phyloP scores from a whole-genome alignment of 371 early-diverging fungal species.

The Saksenaea oblongispora region DNA sequence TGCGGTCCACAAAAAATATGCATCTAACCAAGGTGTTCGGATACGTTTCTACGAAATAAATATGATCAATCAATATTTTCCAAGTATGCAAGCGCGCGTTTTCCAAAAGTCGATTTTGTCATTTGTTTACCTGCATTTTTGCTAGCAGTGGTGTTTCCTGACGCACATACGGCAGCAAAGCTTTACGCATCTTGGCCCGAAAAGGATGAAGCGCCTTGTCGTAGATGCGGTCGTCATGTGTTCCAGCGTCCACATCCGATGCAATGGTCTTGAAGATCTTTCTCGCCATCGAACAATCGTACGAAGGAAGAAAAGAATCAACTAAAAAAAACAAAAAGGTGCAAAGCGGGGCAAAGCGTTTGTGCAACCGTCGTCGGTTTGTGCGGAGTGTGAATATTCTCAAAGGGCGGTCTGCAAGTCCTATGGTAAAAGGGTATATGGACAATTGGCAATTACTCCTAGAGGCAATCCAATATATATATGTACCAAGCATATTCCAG shows the following conservation, averaged over 20 bases:
- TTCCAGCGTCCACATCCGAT: slow-evolving; percentile 48
- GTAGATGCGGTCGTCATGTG: slow-evolving; percentile 48
- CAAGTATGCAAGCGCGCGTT: not conserved
- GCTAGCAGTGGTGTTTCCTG: slow-evolving; percentile 58
- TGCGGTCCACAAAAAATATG: slow-evolving; percentile 63
- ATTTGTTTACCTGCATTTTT: slow-evolving; percentile 53
- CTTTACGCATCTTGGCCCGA: slow-evolving; percentile 53
- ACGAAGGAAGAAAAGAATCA: slow-evolving; percentile 2
- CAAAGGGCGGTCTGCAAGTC: slow-evolving; percentile 3
- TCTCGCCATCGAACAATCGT: slow-evolving; percentile 23
- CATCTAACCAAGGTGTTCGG: slow-evolving; percentile 54
- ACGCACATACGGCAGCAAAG: slow-evolving; percentile 53
- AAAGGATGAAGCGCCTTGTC: slow-evolving; percentile 44
- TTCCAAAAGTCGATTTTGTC: not conserved
- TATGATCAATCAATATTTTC: not conserved
- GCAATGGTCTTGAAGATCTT: slow-evolving; percentile 41
- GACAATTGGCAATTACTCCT: too few relatives aligned
- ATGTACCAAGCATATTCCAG: too few relatives aligned
- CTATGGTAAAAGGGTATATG: too few relatives aligned
- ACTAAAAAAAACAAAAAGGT: not conserved
- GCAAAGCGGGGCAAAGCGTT: not conserved
- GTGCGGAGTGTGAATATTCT: slow-evolving; percentile 6
- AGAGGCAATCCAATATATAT: too few relatives aligned
- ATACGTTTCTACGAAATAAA: slow-evolving; percentile 27
- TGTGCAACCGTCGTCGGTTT: not conserved